Evolutionary conservation across 1,284 basidiomycete genomes (phyloP).

Genomic region (Marasmius sp.): DNA sequence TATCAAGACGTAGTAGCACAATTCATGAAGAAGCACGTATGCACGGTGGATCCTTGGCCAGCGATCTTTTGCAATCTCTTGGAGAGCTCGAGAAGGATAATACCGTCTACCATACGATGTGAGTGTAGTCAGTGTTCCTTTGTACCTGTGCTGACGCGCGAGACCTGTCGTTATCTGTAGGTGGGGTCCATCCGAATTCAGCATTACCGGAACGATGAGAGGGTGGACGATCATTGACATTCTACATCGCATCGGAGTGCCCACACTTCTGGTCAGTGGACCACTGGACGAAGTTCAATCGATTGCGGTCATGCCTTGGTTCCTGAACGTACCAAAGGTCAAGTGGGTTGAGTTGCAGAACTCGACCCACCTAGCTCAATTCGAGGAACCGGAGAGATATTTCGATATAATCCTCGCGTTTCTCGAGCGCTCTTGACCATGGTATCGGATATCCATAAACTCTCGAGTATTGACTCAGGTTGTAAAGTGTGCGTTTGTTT

Average conservation of each 20-base stretch:
- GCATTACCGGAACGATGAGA: conserved; percentile 27
- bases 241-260: conserved; percentile 28
- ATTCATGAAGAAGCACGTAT: conserved; percentile 42
- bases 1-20: conserved; percentile 38
- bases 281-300: conserved; percentile 31
- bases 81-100: conserved; percentile 31
- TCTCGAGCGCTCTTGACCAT: not conserved
- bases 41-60: conserved; percentile 42
- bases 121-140: conserved; percentile 14
- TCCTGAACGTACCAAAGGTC: conserved; percentile 26
- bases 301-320: conserved; percentile 27
- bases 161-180: conserved; percentile 16
- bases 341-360: conserved; percentile 32
- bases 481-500: too few relatives aligned
- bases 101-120: conserved; percentile 38
- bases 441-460: too few relatives aligned
- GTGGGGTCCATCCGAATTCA: conserved; percentile 32
- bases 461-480: too few relatives aligned
- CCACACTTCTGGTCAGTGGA: conserved; percentile 34
- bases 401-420: not conserved
- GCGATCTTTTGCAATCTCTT: conserved; percentile 23
- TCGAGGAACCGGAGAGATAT: conserved; percentile 29
- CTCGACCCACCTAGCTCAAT: conserved; percentile 27
- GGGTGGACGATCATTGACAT: conserved; percentile 30
- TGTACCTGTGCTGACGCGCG: not conserved